Percentiles rank a stretch among this genome's conserved stretches.
phyloP scores from a whole-genome alignment of 2,329 filamentous ascomycete species.

The Plenodomus lindquistii region DNA sequence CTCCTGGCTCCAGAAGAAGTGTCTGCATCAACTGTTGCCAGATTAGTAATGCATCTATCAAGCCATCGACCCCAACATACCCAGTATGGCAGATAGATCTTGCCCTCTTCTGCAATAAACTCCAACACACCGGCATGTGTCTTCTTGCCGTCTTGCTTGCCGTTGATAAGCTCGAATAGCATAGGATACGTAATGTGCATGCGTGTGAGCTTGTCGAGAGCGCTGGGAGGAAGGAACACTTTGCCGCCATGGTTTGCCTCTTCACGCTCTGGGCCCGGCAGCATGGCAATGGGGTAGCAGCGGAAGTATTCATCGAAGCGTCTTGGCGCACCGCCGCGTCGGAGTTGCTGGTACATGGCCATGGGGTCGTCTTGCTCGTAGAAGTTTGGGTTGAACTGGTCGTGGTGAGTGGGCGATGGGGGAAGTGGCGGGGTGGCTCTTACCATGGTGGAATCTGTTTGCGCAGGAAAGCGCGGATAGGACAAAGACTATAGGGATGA shows the following conservation, averaged over 20 bases:
- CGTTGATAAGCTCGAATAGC: conserved; percentile 94
- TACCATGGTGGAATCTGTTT: conserved; percentile 34
- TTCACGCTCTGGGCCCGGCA: conserved; percentile 84
- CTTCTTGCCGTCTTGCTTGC: conserved; percentile 79
- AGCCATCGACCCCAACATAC: conserved; percentile 50
- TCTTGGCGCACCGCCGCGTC: conserved; percentile 59
- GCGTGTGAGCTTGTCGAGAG: conserved; percentile 93
- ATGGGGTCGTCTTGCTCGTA: conserved; percentile 59
- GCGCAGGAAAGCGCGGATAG: neutral
- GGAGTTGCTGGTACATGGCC: conserved; percentile 59
- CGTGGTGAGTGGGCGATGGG: conserved; percentile 19
- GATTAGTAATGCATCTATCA: conserved; percentile 12
- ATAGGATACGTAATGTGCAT: conserved; percentile 97
- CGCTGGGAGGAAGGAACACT: conserved; percentile 94
- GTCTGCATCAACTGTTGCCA: conserved; percentile 83
- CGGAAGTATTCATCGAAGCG: conserved; percentile 99
- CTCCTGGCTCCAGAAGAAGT: conserved; percentile 83
- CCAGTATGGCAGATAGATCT: conserved; percentile 96
- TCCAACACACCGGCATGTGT: conserved; percentile 95
- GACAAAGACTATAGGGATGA: neutral
- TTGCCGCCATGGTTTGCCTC: conserved; percentile 96
- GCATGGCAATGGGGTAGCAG: conserved; percentile 94
- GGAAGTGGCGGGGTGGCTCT: conserved; percentile 25
- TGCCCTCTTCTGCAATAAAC: conserved; percentile 96
- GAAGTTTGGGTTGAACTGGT: conserved; percentile 50